phyloP scores from a whole-genome alignment of 352 stramenopile genomes.

The Globisporangium megalacanthum region DNA sequence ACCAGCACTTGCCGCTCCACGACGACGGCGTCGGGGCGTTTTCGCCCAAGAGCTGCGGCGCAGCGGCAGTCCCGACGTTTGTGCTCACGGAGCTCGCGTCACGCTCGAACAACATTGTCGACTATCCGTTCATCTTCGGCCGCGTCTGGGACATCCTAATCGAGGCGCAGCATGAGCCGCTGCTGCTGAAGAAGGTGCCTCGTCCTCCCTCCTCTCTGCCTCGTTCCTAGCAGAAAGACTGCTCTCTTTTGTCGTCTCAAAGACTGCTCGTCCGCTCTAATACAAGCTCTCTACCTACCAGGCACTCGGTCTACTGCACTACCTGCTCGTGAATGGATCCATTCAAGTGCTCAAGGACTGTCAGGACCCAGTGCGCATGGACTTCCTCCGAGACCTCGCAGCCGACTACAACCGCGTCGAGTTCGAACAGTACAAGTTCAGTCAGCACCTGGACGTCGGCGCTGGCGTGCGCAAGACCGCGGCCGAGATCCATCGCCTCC shows the following conservation, averaged over 20 bases:
- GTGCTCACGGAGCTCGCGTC: constrained; percentile 59
- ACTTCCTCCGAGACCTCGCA: constrained; percentile 41
- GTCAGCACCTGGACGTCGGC: constrained; percentile 58
- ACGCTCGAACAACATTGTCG: constrained; percentile 63
- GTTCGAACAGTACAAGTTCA: constrained; percentile 73
- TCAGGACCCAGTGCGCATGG: constrained; percentile 30
- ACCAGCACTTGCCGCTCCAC: constrained; percentile 53
- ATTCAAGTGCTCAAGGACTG: constrained; percentile 63
- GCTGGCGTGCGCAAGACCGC: constrained; percentile 59
- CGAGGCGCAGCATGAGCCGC: constrained; percentile 43
- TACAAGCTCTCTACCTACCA: constrained; percentile 4
- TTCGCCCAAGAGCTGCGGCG: constrained; percentile 27
- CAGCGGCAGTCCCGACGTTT: constrained; percentile 38
- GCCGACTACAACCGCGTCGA: constrained; percentile 69
- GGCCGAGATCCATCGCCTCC: constrained; percentile 37
- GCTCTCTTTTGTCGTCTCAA: background rate
- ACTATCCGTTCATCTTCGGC: constrained; percentile 66
- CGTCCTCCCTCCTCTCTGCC: background rate
- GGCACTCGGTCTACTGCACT: constrained; percentile 53
- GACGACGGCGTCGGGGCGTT: constrained; percentile 38
- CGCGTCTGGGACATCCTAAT: constrained; percentile 70
- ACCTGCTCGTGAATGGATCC: constrained; percentile 64
- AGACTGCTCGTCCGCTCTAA: too few species aligned
- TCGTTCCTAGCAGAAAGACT: background rate
- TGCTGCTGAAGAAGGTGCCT: constrained; percentile 51